Evolutionary conservation across 2,329 filamentous ascomycete species (phyloP), one percentile per base, ranked within the genome.

Genomic region (Aspergillus sp.): DNA sequence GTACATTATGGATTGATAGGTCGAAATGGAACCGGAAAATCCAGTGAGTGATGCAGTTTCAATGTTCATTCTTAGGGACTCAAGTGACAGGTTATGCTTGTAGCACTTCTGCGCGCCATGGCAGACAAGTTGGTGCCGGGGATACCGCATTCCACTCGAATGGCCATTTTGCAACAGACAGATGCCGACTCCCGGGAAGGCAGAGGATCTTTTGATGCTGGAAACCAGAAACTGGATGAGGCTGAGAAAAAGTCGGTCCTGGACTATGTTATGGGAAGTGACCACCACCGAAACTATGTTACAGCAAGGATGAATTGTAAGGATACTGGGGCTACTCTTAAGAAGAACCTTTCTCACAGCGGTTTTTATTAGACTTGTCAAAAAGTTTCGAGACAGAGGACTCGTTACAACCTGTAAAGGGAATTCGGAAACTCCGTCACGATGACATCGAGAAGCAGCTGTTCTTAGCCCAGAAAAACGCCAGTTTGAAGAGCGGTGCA

Each of bases 21-120:
- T 0, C 82, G 90, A 6, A 96, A 96, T 73, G 91, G 91, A 0
- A 89, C 87, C 2, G 91, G 91, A 6, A 96, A 96, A 70, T 93
- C 90, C 4, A 93, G 86, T 88, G 73, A 21, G 67, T 56, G 24
- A 52, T 21, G 15, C 41, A 6, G 15, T 6, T 21, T 35, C 6
- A 6, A 15, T 6, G n/a, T 17, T 23, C 23, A 5, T 21, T 21
- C 5, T 6, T 21, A 23, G 19, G 21, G 21, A 40, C 31, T 12
- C 62, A 49, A 52, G 62, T 27, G 54, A 53, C 9, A 27, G 19
- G 53, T 4, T 40, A 24, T 44, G 5, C 33, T 45, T 17, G 6
- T 46, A 89, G 87, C 90, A 0, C 75, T 93, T 6, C 77, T 95
- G 15, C 85, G 85, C 67, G 90, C 91, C 1, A 86, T 96, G 64